A percentile compares a stretch with the other conserved stretches of the same genome.
Conservation (phyloP, 2,329 filamentous ascomycete genomes). For the Alternaria gaisen region DNA sequence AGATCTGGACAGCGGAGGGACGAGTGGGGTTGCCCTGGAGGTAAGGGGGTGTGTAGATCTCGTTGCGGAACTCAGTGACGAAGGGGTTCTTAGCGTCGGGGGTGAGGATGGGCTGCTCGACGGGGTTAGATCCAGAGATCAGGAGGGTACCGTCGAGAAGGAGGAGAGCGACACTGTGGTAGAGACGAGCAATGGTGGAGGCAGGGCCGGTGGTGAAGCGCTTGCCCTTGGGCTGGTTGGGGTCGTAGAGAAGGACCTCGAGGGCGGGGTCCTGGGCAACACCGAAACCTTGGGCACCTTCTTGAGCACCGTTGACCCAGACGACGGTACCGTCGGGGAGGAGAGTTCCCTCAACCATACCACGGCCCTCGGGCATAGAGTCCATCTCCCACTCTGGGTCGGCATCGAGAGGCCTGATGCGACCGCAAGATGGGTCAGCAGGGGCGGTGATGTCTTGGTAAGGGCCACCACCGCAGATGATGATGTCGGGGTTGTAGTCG, state of each 20-base stretch:
- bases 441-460: constrained; percentile 68
- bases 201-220: constrained; percentile 60
- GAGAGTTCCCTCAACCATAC: constrained; percentile 68
- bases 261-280: constrained; percentile 63
- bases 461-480: constrained; percentile 68
- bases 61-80: constrained; percentile 68
- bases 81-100: constrained; percentile 58
- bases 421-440: constrained; percentile 67
- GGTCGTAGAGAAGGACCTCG: constrained; percentile 67
- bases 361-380: constrained; percentile 65
- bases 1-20: constrained; percentile 59
- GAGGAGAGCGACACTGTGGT: constrained; percentile 68
- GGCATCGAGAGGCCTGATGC: constrained; percentile 61
- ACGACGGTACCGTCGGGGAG: constrained; percentile 70
- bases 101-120: constrained; percentile 64
- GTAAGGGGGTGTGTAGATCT: constrained; percentile 69
- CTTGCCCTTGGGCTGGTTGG: constrained; percentile 59
- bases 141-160: constrained; percentile 68
- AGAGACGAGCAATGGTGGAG: constrained; percentile 59
- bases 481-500: constrained; percentile 62
- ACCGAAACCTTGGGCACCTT: constrained; percentile 68
- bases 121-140: constrained; percentile 68
- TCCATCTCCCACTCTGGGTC: constrained; percentile 66
- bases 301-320: constrained; percentile 67
- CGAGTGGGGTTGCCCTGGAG: constrained; percentile 63